Conservation (phyloP, 2,329 filamentous ascomycete genomes). For the Stachybotrys elegans region DNA sequence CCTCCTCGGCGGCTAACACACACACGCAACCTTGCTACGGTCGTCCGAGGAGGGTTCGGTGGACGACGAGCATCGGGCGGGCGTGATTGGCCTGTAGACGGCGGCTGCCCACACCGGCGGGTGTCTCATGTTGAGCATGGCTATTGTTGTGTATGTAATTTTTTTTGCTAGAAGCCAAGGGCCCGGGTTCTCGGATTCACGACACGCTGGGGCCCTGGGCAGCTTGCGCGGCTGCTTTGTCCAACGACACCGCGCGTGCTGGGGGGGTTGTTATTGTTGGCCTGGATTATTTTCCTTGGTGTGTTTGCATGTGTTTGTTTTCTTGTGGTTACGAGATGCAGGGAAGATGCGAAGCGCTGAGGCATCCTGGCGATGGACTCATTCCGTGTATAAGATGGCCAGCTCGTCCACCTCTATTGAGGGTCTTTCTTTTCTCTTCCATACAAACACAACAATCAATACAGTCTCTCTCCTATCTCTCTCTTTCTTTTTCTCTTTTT, state of each 20-base stretch:
- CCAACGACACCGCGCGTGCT: too few relatives aligned
- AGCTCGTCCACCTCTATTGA: too few relatives aligned
- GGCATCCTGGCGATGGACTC: neutral
- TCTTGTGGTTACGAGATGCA: too few relatives aligned
- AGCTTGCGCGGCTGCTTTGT: too few relatives aligned
- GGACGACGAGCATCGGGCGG: neutral
- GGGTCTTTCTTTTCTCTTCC: slow-evolving; percentile 12
- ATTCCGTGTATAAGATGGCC: too few relatives aligned
- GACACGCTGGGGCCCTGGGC: neutral
- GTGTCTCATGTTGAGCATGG: slow-evolving; percentile 11
- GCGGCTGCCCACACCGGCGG: slow-evolving; percentile 15
- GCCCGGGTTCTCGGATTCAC: neutral
- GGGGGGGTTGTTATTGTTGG: neutral
- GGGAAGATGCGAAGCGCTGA: slow-evolving; percentile 3
- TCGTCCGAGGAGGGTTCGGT: too few relatives aligned
- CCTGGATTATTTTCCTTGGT: neutral
- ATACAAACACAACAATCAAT: slow-evolving; percentile 15
- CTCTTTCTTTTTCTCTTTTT: slow-evolving; percentile 17
- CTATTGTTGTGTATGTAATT: too few relatives aligned
- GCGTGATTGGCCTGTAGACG: slow-evolving; percentile 15
- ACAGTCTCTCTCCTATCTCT: slow-evolving; percentile 11
- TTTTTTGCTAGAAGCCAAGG: too few relatives aligned
- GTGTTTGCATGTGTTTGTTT: neutral
- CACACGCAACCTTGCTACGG: too few relatives aligned
- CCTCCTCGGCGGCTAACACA: slow-evolving; percentile 8